phyloP scores from a whole-genome alignment of 176 grass and related monocot genomes.

The Lolium rigidum region DNA sequence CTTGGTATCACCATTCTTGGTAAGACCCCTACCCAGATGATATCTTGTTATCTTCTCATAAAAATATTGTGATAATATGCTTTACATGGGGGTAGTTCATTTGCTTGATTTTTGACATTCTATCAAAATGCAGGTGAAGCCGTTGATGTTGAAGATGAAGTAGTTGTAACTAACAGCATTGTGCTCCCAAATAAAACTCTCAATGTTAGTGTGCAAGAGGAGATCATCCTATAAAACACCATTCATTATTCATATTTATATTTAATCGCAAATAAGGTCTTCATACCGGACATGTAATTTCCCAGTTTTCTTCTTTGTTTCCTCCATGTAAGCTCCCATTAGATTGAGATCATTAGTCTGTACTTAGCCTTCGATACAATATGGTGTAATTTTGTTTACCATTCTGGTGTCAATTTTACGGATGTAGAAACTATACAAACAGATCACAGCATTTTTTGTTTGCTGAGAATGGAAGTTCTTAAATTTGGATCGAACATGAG shows the following conservation, averaged over 20 bases:
- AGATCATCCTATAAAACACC: conserved; percentile 81
- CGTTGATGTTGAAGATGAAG: conserved; percentile 93
- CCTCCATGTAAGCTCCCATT: conserved; percentile 35
- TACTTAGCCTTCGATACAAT: conserved; percentile 19
- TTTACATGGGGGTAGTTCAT: conserved; percentile 9
- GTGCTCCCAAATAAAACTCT: conserved; percentile 97
- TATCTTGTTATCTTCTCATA: conserved; percentile 18
- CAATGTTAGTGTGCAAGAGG: conserved; percentile 90
- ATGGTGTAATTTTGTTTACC: conserved; percentile 34
- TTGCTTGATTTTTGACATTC: conserved; percentile 20
- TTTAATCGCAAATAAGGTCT: conserved; percentile 46
- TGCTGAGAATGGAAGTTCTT: neutral
- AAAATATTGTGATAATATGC: neutral
- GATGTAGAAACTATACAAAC: conserved; percentile 56
- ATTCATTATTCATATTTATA: conserved; percentile 38
- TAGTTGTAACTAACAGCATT: conserved; percentile 87
- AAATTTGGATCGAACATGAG: neutral
- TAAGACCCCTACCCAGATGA: conserved; percentile 43
- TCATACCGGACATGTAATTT: conserved; percentile 43
- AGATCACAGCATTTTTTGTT: conserved; percentile 23
- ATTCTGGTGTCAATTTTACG: neutral
- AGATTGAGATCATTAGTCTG: conserved; percentile 43
- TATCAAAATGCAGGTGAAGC: conserved; percentile 77
- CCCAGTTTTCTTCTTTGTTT: conserved; percentile 30
- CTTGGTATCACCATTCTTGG: conserved; percentile 99